Evolutionary conservation across 208 protist genomes (phyloP), one percentile per base, ranked within the genome.

Genomic region (Herpetomonas samuelpessoai): DNA sequence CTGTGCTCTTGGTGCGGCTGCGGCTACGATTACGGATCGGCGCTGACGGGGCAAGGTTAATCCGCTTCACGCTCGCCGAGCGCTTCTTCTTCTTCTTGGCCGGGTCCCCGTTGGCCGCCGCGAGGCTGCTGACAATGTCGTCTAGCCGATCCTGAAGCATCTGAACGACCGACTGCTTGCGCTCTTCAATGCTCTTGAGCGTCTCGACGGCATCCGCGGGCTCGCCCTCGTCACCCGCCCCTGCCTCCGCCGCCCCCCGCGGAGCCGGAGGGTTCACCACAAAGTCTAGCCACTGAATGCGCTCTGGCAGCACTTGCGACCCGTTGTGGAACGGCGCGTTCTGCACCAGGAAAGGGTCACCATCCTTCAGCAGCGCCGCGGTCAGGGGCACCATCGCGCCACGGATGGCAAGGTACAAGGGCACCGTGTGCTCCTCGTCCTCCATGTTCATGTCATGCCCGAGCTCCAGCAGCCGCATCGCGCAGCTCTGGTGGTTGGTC

Each of bases 281-380:
- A 53, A 83, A 85, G 44, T 58, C 57, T 2, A 87, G 29, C 86
- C 88, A 95, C 26, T 74, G 25, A 57, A 95, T 91, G 22, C 88
- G 80, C 16, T 95, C 88, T 6, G 71, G 73, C 54, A 87, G 46
- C 52, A 95, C 75, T 18, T 68, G 76, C 22, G 76, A 73, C 25
- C 85, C 82, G 68, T 95, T 92, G 70, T 95, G 88, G 55, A 91
- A 90, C 3, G 80, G 76, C 21, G 81, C 79, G 35, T 83, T 82
- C 60, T 95, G 88, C 19, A 95, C 71, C 18, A 79, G 59, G 53
- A 95, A 91, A 4, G 71, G 39, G 28, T 95, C 88, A 31, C 76
- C 65, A 27, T 69, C 45, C 47, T 78, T 54, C 38, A 90, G 46
- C 29, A 92, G 58, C 28, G 73, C 62, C 21, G 56, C 62, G 45